Conservation (phyloP, 2,329 filamentous ascomycete genomes). For the Fusarium luffae region DNA sequence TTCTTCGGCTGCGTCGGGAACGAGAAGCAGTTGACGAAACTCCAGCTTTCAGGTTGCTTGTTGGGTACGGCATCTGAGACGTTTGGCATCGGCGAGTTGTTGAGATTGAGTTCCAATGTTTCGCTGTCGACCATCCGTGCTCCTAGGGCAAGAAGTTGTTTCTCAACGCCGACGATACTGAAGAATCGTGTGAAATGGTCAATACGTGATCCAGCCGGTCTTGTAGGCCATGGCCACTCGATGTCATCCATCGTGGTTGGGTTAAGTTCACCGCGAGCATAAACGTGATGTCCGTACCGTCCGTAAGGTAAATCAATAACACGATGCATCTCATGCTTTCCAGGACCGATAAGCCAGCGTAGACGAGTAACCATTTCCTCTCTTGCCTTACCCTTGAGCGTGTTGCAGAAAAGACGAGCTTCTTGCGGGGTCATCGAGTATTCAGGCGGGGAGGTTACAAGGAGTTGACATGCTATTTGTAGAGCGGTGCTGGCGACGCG, state of each 20-base stretch:
- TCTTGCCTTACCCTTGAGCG: conserved; percentile 25
- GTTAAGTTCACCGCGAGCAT: conserved; percentile 36
- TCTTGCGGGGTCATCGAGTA: conserved; percentile 11
- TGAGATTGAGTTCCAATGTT: conserved; percentile 40
- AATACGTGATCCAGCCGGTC: conserved; percentile 12
- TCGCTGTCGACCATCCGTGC: conserved; percentile 39
- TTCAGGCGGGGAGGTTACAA: conserved; percentile 23
- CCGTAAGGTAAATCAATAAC: conserved; percentile 44
- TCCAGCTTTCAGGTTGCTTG: conserved; percentile 44
- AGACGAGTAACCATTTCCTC: conserved; percentile 42
- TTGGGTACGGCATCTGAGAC: conserved; percentile 5
- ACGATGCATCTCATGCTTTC: conserved; percentile 37
- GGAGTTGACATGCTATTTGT: conserved; percentile 37
- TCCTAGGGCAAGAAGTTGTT: conserved; percentile 42
- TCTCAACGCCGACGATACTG: conserved; percentile 43
- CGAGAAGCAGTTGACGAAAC: conserved; percentile 44
- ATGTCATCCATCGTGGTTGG: conserved; percentile 31
- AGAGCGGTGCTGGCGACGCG: conserved; percentile 37
- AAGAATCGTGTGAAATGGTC: conserved; percentile 30
- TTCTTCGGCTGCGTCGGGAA: conserved; percentile 29
- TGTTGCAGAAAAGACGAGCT: conserved; percentile 35
- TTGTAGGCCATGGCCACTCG: conserved; percentile 35
- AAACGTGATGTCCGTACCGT: conserved; percentile 40
- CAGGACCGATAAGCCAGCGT: conserved; percentile 42
- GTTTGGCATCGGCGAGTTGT: conserved; percentile 12